Evolutionary conservation across 2,329 filamentous ascomycete genomes (phyloP), one percentile per base, ranked within the genome.

Genomic region (Beauveria rudraprayagi): DNA sequence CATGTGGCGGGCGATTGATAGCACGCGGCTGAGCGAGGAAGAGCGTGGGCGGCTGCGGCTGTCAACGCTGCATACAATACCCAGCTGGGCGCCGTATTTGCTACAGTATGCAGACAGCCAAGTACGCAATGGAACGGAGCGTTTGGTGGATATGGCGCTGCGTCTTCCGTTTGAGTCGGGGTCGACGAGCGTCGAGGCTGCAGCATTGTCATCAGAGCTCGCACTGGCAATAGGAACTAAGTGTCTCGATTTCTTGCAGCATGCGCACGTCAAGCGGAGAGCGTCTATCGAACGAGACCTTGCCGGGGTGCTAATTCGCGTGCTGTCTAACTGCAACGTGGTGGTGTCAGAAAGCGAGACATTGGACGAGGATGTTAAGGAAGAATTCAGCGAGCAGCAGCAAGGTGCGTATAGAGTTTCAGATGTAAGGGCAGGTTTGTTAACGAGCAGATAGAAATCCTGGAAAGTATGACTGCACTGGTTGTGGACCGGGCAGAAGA

Each of bases 401-500:
- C 67, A 61, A 51, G 66, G 70, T 77, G 64, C 44, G 72, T 66
- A 37, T 6, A 47, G 3, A n/a, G 24, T 5, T 19, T 11, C 9
- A 10, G 40, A 8, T 17, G 17, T n/a, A 37, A 3, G 28, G 2
- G 22, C 4, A 7, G 2, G 24, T 2, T 16, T 6, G 14, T 28
- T 41, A 24, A 17, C 51, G 34, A 17, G 11, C 22, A 48, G 65
- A 22, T 60, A 75, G 72, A 74, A 30, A 74, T 83, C 4, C 63
- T 80, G 14, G 76, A 78, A 16, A 68, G 74, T n/a, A 77, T 90
- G 67, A 76, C 76, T 43, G 75, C 74, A 53, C 71, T 88, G n/a
- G 75, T 82, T 48, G 77, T 84, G 17, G 82, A 85, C 54, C 80
- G 84, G 62, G 68, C 82, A 60, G 83, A 85, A 63, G 82, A 85